phyloP scores from a whole-genome alignment of 768 basidiomycete genomes.

The Suillus occidentalis region DNA sequence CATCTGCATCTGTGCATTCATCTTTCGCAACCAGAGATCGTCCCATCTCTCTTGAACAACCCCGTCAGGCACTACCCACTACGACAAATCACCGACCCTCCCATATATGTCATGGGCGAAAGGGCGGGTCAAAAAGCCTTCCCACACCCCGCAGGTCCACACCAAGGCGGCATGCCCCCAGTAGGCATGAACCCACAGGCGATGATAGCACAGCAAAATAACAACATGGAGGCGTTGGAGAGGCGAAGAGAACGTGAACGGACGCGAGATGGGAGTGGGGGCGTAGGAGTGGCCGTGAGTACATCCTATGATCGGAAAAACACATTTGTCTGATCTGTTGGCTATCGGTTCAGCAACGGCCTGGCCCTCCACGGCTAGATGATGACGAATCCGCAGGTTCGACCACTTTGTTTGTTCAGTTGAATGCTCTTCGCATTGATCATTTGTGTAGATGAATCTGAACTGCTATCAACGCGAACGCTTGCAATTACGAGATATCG shows the following conservation, averaged over 20 bases:
- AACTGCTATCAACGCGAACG: constrained; percentile 70
- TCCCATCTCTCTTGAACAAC: constrained; percentile 54
- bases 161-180: constrained; percentile 26
- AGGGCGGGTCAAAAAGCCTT: constrained; percentile 70
- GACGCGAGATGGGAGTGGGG: constrained; percentile 44
- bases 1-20: background rate
- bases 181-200: constrained; percentile 47
- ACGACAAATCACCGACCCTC: constrained; percentile 61
- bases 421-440: background rate
- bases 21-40: constrained; percentile 46
- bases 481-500: constrained; percentile 71
- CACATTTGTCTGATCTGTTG: background rate
- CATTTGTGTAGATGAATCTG: constrained; percentile 55
- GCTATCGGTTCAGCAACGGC: constrained; percentile 24
- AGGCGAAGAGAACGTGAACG: constrained; percentile 61
- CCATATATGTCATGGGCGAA: constrained; percentile 71
- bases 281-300: constrained; percentile 39
- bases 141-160: constrained; percentile 34
- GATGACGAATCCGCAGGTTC: constrained; percentile 70
- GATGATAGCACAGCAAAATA: constrained; percentile 73
- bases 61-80: constrained; percentile 75
- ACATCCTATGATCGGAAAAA: background rate
- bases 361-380: constrained; percentile 36
- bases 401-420: constrained; percentile 6
- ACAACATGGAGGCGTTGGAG: constrained; percentile 70